Evolutionary conservation across 2,329 filamentous ascomycete genomes (phyloP).

Genomic region (Escovopsis weberi): DNA sequence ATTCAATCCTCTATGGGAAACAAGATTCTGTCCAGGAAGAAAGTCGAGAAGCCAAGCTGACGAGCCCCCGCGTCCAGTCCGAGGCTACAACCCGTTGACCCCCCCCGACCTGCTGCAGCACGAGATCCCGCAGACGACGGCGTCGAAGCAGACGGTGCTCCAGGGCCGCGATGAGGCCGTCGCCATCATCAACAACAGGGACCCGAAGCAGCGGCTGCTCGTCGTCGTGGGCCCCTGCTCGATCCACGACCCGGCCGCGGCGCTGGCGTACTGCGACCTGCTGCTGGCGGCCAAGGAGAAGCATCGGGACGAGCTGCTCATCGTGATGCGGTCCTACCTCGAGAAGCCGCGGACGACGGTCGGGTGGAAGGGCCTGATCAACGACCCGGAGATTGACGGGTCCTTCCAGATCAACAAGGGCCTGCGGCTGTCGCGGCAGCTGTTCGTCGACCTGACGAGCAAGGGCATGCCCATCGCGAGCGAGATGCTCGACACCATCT

Average conservation of each 20-base stretch:
- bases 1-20: not conserved
- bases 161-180: conserved; percentile 48
- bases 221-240: conserved; percentile 91
- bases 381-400: conserved; percentile 96
- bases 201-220: conserved; percentile 43
- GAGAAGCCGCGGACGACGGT: conserved; percentile 98
- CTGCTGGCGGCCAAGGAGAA: conserved; percentile 73
- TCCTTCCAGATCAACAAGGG: conserved; percentile 99
- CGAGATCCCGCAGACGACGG: conserved; percentile 56
- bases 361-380: conserved; percentile 97
- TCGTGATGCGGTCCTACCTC: conserved; percentile 96
- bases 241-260: conserved; percentile 85
- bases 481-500: conserved; percentile 98
- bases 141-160: conserved; percentile 46
- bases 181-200: conserved; percentile 53
- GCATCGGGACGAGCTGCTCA: conserved; percentile 76
- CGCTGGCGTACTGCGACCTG: conserved; percentile 82
- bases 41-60: no score
- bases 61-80: conserved; percentile 34
- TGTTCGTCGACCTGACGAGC: conserved; percentile 84
- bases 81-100: conserved; percentile 85
- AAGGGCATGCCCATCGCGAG: conserved; percentile 92
- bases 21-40: not conserved
- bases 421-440: conserved; percentile 66
- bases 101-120: conserved; percentile 89